Evolutionary conservation across 306 rosid species (phyloP), one percentile per base, ranked within the genome.

Genomic region (Medicago truncatula): DNA sequence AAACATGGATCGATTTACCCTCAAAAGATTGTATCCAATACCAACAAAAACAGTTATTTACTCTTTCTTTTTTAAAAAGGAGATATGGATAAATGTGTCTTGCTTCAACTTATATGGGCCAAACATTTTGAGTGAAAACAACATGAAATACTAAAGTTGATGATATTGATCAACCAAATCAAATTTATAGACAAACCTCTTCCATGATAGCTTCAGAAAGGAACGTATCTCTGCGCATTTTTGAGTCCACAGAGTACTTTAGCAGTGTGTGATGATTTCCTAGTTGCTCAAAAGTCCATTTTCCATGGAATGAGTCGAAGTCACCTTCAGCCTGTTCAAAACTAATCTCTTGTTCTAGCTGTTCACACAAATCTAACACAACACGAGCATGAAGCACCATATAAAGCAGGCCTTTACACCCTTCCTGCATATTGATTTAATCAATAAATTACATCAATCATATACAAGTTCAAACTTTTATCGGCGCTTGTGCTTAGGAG

Each of bases 371-470:
- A 86, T 95, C 96, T 67, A 95, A 86, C 67, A 95, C 95, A 76
- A 90, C 98, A 23, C 98, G 97, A n/a, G 98, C 98, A 56, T 95
- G 98, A 70, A 95, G 96, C 71, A 95, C 98, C 98, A 95, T 92
- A 81, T 95, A 95, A 70, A 95, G 97, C 21, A 95, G 83, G 53
- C 98, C 97, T 86, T 92, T 95, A 77, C 96, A 95, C 67, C 98
- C 98, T 86, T 95, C 98, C 98, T 95, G 87, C 79, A 80, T 21
- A 69, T 69, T 66, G 63, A 74, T 74, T 46, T 52, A 62, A 16
- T 28, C 52, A 59, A 18, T 28, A 71, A 65, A 60, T 17, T 6
- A 43, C 39, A 76, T 18, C 79, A 59, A 71, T 23, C 43, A 16
- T 18, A 25, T 17, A 58, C 75, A 67, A 67, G 59, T 36, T 77